Conservation (phyloP, 2,329 filamentous ascomycete species). For the Claviceps paspali region DNA sequence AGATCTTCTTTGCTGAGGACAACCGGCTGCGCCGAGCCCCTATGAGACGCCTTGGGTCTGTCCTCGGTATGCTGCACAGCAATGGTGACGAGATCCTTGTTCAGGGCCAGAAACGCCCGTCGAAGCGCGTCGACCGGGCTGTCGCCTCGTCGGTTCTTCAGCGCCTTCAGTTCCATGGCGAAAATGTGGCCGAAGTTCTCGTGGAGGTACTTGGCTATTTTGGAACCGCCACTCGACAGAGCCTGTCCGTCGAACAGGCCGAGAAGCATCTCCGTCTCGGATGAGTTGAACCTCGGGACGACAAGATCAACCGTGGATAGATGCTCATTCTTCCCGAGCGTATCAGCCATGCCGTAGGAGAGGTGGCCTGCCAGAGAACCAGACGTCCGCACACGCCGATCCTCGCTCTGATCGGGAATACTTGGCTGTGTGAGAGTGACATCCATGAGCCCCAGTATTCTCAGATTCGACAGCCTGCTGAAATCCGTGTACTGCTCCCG, state of each 20-base stretch:
- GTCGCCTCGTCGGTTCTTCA: constrained; percentile 54
- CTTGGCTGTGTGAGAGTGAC: constrained; percentile 88
- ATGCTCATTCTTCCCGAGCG: constrained; percentile 82
- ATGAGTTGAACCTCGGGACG: constrained; percentile 78
- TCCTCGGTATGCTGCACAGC: constrained; percentile 71
- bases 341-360: constrained; percentile 95
- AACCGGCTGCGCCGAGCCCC: constrained; percentile 56
- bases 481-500: constrained; percentile 70
- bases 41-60: constrained; percentile 48
- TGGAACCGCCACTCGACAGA: constrained; percentile 78
- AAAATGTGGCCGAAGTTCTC: constrained; percentile 89
- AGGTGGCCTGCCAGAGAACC: constrained; percentile 84
- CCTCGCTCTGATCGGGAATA: constrained; percentile 89
- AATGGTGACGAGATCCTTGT: constrained; percentile 83
- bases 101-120: constrained; percentile 73
- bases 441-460: constrained; percentile 91
- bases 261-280: constrained; percentile 76
- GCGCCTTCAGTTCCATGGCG: constrained; percentile 59
- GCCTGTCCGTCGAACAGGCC: constrained; percentile 94
- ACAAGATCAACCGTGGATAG: constrained; percentile 92
- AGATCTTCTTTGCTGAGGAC: constrained; percentile 81
- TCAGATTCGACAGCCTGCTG: constrained; percentile 64
- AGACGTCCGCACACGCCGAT: constrained; percentile 88
- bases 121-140: constrained; percentile 70
- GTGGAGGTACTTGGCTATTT: constrained; percentile 90